Evolutionary conservation across 140 eudicot species (phyloP).

Genomic region (Ambrosia hybrid): DNA sequence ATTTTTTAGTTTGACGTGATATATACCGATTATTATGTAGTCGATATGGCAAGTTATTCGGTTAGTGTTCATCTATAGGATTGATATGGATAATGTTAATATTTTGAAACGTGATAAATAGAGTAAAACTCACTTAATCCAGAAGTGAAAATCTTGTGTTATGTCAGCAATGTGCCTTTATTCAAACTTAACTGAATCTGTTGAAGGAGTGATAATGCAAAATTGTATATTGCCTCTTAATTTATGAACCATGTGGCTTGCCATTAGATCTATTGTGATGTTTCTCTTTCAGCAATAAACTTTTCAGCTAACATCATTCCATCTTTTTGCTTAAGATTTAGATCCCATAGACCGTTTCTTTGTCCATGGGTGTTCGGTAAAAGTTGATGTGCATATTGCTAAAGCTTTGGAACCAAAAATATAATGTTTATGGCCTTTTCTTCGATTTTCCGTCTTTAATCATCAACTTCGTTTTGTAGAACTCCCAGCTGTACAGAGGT

Average conservation of each 20-base stretch:
- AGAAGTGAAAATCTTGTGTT: constrained; percentile 9
- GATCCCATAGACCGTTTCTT: constrained; percentile 4
- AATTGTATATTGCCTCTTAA: not conserved
- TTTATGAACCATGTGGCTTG: not conserved
- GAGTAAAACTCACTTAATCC: too few species aligned
- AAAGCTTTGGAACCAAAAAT: constrained; percentile 1
- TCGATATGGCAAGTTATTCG: too few species aligned
- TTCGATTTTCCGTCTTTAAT: constrained; percentile 16
- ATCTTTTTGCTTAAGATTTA: not conserved
- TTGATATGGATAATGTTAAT: too few species aligned
- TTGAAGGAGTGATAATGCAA: constrained; percentile 4
- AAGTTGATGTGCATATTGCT: constrained; percentile 6
- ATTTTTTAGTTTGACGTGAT: too few species aligned
- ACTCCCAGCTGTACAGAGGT: constrained; percentile 56
- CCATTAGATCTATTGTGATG: constrained; percentile 5
- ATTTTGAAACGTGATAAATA: too few species aligned
- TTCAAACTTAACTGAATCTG: not conserved
- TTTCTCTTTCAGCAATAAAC: not conserved
- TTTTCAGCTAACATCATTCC: not conserved
- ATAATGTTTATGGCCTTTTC: constrained; percentile 8
- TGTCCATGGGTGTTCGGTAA: constrained; percentile 5
- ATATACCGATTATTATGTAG: too few species aligned
- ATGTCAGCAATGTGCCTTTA: not conserved
- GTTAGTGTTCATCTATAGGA: too few species aligned
- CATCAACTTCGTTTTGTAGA: constrained; percentile 21